Conservation (phyloP, 768 basidiomycete genomes). For the Saitozyma podzolica region DNA sequence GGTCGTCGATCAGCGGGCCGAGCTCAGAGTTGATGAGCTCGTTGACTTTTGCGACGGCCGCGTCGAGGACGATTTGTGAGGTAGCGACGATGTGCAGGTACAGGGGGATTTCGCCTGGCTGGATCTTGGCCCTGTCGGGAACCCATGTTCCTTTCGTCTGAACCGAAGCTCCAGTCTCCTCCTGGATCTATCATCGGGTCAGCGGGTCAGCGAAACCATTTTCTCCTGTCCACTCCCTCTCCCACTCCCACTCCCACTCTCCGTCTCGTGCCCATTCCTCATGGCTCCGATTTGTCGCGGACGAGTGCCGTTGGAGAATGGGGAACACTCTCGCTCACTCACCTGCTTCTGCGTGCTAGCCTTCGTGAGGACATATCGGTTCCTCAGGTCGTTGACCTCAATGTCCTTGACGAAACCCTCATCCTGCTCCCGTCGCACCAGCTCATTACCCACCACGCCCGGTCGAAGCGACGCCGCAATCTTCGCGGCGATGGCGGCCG, state of each 20-base stretch:
- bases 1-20: slow-evolving; percentile 54
- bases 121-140: slow-evolving; percentile 85
- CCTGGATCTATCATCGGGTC: slow-evolving; percentile 66
- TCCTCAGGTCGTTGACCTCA: slow-evolving; percentile 94
- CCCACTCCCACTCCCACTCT: not conserved
- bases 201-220: not conserved
- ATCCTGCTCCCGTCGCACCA: slow-evolving; percentile 62
- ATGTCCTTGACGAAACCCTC: slow-evolving; percentile 85
- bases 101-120: slow-evolving; percentile 86
- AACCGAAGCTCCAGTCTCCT: slow-evolving; percentile 88
- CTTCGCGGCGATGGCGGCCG: slow-evolving; percentile 85
- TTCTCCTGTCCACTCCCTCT: not conserved
- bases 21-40: slow-evolving; percentile 55
- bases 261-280: not conserved
- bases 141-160: slow-evolving; percentile 95
- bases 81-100: slow-evolving; percentile 87
- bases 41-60: slow-evolving; percentile 52
- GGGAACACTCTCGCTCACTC: slow-evolving; percentile 40
- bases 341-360: slow-evolving; percentile 90
- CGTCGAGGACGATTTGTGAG: slow-evolving; percentile 52
- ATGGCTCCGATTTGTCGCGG: not conserved
- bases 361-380: slow-evolving; percentile 91
- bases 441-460: slow-evolving; percentile 50
- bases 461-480: slow-evolving; percentile 64
- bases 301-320: not conserved